Base-by-base conservation (phyloP, 2,329 filamentous ascomycete genomes). In the Zalaria obscura region DNA sequence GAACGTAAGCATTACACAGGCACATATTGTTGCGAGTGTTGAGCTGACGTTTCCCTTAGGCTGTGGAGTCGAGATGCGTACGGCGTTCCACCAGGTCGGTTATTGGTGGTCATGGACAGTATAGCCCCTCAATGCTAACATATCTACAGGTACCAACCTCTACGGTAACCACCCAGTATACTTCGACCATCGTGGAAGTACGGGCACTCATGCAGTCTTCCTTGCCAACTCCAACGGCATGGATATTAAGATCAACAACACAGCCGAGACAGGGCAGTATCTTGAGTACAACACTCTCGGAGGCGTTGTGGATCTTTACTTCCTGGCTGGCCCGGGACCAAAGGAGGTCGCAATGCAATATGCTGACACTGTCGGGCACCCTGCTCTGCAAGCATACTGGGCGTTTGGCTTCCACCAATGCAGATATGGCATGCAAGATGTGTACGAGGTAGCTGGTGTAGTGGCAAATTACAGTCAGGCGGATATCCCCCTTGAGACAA, bases 211-310 rank as follows among this genome's bases (percentile, higher is more conserved):
- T 69, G 79, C 61, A 11, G 81, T 84, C 3, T 80, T 84, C 55
- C 63, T 85, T 25, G 60, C 82, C 48, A 85, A 83, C 58, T 79
- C 76, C 8, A 80, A 84, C 51, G 81, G 55, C 29, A 87, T 87
- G 78, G 81, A 88, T 45, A 69, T 88, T 56, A 80, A 79, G 50
- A 77, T 88, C 56, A 73, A 85, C 55, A 72, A 76, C 47, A 73
- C 72, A 1, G 60, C 66, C 4, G 58, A 67, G 25, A 66, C 69
- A 5, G 68, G 72, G 5, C 77, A 88, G 55, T 85, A 79, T 44
- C 70, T 91, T 4, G 81, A 88, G 59, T 91, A 88, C 63, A 85
- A 88, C 56, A 75, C 76, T 1, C 68, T 89, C 0, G 83, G 84
- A 5, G 84, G 85, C 6, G 71, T 88, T 18, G 55, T 91, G 2